These are phyloP conservation scores for Boletus subcaerulescens DNA, from an alignment of 768 basidiomycete genomes.

Conservation along the genomic window DNA sequence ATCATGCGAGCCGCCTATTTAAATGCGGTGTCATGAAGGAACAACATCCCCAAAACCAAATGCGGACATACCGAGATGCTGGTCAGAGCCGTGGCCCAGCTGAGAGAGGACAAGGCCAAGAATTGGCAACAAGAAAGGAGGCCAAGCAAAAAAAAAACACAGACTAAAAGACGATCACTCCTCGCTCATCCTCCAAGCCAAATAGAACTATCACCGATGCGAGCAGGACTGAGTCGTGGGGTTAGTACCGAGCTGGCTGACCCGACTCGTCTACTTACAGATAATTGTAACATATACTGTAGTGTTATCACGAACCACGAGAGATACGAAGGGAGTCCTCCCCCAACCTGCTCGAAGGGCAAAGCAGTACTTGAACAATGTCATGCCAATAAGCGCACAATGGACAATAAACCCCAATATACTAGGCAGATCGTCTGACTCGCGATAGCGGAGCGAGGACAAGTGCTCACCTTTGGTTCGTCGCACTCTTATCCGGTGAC, in stretches of 20 bases:
- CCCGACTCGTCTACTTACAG: slow-evolving; percentile 9
- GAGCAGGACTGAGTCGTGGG: neutral
- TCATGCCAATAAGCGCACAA: slow-evolving; percentile 14
- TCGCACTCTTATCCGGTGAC: neutral
- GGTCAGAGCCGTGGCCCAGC: slow-evolving; percentile 12
- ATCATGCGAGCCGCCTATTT: slow-evolving; percentile 22
- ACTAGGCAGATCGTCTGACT: neutral
- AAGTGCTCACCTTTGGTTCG: slow-evolving; percentile 9
- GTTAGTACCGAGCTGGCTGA: neutral
- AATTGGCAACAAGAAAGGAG: neutral
- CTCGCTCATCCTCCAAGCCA: neutral
- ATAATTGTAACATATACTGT: slow-evolving; percentile 2
- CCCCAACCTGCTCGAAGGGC: slow-evolving; percentile 11
- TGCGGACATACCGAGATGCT: slow-evolving; percentile 10
- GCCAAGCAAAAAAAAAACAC: neutral
- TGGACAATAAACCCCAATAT: slow-evolving; percentile 13
- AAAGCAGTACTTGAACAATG: slow-evolving; percentile 17
- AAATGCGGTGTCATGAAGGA: neutral
- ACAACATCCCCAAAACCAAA: neutral
- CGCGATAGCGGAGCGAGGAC: neutral
- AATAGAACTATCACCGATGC: neutral
- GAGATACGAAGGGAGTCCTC: slow-evolving; percentile 18
- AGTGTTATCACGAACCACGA: slow-evolving; percentile 17
- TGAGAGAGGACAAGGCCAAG: neutral
- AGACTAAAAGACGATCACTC: neutral